Conservation (phyloP, 164 flowering plant genomes). For the Macadamia tetraphylla region DNA sequence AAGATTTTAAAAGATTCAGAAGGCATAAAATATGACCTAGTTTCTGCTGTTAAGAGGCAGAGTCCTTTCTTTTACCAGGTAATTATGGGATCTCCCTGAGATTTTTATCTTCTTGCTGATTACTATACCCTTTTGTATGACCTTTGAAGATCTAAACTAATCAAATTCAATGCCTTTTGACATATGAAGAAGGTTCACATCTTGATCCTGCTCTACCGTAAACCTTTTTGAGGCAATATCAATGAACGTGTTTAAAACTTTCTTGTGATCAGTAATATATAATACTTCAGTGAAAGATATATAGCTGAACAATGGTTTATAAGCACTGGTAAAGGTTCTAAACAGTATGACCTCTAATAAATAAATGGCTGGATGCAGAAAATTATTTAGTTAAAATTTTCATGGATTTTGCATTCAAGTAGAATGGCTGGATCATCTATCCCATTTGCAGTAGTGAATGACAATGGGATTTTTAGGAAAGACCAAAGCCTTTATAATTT, state of each 20-base stretch:
- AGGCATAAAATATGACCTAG: conserved; percentile 65
- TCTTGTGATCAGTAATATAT: neutral
- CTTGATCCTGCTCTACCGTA: too few species aligned
- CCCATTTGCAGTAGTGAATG: too few species aligned
- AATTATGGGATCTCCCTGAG: conserved; percentile 6
- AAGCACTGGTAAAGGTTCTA: too few species aligned
- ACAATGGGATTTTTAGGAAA: too few species aligned
- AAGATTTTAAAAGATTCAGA: conserved; percentile 21
- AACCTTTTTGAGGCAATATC: neutral
- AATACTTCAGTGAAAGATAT: too few species aligned
- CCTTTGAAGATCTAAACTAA: neutral
- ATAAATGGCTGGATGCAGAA: too few species aligned
- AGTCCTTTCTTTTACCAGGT: conserved; percentile 87
- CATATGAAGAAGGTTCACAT: neutral
- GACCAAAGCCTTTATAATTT: too few species aligned
- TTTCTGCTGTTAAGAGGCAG: conserved; percentile 79
- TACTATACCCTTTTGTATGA: neutral
- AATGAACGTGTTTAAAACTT: neutral
- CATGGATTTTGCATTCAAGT: too few species aligned
- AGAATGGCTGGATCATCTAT: too few species aligned
- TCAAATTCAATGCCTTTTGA: neutral
- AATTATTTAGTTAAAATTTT: too few species aligned
- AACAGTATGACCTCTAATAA: too few species aligned
- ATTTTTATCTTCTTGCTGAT: neutral
- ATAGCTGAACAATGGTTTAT: too few species aligned